Evolutionary conservation across 768 basidiomycete genomes (phyloP).

Genomic region (Tylopilus sp.): DNA sequence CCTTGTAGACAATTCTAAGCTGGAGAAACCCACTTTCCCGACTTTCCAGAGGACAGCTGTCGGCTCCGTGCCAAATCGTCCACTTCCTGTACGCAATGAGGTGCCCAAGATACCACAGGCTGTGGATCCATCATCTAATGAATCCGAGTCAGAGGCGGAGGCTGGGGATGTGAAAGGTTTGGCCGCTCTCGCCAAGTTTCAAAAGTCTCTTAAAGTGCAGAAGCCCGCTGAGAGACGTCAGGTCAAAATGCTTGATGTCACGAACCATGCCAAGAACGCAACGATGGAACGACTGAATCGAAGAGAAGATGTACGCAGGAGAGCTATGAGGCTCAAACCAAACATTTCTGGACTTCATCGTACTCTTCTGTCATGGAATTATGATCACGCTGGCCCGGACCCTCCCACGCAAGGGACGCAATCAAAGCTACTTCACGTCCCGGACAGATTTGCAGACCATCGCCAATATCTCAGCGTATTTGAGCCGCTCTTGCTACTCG

Average conservation of each 20-base stretch:
- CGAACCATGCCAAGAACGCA: slow-evolving; percentile 39
- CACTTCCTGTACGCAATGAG: slow-evolving; percentile 13
- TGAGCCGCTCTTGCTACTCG: slow-evolving; percentile 80
- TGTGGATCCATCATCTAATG: slow-evolving; percentile 39
- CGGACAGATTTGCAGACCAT: slow-evolving; percentile 61
- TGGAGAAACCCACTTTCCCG: slow-evolving; percentile 39
- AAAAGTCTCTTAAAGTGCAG: slow-evolving; percentile 57
- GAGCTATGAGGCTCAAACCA: slow-evolving; percentile 71
- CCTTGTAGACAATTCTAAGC: slow-evolving; percentile 29
- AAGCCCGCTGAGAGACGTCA: slow-evolving; percentile 58
- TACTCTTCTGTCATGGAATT: slow-evolving; percentile 82
- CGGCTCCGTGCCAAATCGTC: slow-evolving; percentile 35
- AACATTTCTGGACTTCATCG: slow-evolving; percentile 79
- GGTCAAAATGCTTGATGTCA: slow-evolving; percentile 59
- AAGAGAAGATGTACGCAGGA: slow-evolving; percentile 58
- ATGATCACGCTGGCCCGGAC: slow-evolving; percentile 58
- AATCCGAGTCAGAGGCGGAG: slow-evolving; percentile 48
- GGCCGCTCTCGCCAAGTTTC: slow-evolving; percentile 54
- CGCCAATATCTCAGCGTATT: slow-evolving; percentile 71
- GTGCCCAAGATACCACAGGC: slow-evolving; percentile 4
- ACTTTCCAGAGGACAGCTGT: slow-evolving; percentile 39
- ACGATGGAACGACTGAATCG: slow-evolving; percentile 50
- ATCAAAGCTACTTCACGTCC: slow-evolving; percentile 44
- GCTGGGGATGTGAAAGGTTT: slow-evolving; percentile 41
- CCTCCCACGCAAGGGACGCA: slow-evolving; percentile 51